Percentiles rank a stretch among this genome's conserved stretches.
Evolutionary conservation across 306 rosid genomes (phyloP).

Genomic region (Mimosa bimucronata): DNA sequence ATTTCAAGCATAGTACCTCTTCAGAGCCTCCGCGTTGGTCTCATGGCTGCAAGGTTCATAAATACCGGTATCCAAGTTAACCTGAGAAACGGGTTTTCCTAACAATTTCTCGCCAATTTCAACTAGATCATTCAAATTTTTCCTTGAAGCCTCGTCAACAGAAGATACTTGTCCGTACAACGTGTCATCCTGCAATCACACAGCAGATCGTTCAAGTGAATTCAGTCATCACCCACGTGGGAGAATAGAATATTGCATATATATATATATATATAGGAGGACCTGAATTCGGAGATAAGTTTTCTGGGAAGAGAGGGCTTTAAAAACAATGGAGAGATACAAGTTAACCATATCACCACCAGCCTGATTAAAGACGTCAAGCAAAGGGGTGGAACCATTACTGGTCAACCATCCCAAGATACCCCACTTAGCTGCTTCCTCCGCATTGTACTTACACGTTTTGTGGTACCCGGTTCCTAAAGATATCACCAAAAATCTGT

Average conservation of each 20-base stretch:
- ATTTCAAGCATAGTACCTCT: conserved; percentile 32
- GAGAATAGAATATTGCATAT: neutral
- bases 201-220: neutral
- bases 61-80: conserved; percentile 50
- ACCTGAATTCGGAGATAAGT: conserved; percentile 56
- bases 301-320: conserved; percentile 46
- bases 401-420: conserved; percentile 45
- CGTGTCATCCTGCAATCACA: conserved; percentile 51
- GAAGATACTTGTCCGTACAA: conserved; percentile 40
- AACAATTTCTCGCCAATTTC: conserved; percentile 48
- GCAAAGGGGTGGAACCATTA: conserved; percentile 47
- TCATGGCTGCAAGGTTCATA: conserved; percentile 37
- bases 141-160: conserved; percentile 51
- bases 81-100: conserved; percentile 58
- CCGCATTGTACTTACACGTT: neutral
- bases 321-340: conserved; percentile 50
- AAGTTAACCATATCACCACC: conserved; percentile 50
- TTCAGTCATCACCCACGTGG: neutral
- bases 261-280: neutral
- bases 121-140: conserved; percentile 50
- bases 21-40: conserved; percentile 59
- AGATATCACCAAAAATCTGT: conserved; percentile 2
- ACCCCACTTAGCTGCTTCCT: neutral
- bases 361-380: conserved; percentile 42
- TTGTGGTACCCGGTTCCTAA: neutral